Evolutionary conservation across 352 stramenopile species (phyloP).

Genomic region (Phytophthora sp.): DNA sequence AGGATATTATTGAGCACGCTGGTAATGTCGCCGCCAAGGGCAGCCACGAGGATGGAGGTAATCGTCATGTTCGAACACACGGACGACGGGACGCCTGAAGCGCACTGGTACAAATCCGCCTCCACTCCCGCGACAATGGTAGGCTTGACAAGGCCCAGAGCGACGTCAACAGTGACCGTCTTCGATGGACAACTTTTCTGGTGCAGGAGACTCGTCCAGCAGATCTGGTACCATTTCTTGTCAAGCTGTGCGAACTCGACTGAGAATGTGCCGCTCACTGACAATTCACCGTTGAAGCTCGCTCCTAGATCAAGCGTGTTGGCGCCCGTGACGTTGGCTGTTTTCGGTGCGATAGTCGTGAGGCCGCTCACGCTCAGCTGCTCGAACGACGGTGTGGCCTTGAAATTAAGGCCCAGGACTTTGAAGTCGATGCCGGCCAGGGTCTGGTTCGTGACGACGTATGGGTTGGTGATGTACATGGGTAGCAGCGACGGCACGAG

Average conservation of each 20-base stretch:
- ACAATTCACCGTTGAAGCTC: constrained; percentile 44
- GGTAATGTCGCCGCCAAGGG: constrained; percentile 41
- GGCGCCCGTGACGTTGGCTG: constrained; percentile 47
- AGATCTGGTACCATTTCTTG: constrained; percentile 68
- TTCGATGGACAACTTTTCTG: constrained; percentile 41
- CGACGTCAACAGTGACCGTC: constrained; percentile 43
- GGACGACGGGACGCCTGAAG: constrained; percentile 25
- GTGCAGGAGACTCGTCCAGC: constrained; percentile 56
- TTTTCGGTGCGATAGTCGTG: constrained; percentile 40
- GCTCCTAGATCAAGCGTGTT: constrained; percentile 46
- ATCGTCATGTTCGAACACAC: constrained; percentile 58
- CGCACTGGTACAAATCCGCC: constrained; percentile 47
- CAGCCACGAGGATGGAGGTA: constrained; percentile 47
- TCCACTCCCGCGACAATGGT: constrained; percentile 33
- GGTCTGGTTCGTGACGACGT: constrained; percentile 37
- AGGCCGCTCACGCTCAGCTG: constrained; percentile 34
- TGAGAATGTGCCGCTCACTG: constrained; percentile 43
- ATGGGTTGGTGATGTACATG: constrained; percentile 40
- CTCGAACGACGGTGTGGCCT: constrained; percentile 41
- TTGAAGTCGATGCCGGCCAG: constrained; percentile 38
- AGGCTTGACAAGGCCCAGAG: constrained; percentile 43
- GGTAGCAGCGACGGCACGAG: constrained; percentile 31
- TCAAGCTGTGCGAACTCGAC: constrained; percentile 60
- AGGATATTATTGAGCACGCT: constrained; percentile 43
- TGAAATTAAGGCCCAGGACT: constrained; percentile 38